These are phyloP conservation scores for Pichia sp. DNA, from an alignment of 1,139 yeast genomes.

Conservation along the genomic window DNA sequence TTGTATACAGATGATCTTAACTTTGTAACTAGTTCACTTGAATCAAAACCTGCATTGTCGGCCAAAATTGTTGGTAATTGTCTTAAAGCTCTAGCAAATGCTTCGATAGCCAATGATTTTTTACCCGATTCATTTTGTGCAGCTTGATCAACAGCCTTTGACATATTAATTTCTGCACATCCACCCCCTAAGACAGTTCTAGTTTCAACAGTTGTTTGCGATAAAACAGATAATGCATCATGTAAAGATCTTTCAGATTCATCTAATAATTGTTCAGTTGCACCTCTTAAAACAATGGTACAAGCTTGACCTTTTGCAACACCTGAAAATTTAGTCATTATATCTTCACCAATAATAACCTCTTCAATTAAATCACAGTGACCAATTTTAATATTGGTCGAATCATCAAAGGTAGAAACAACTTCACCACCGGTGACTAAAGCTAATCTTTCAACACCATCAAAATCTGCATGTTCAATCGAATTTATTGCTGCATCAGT, in stretches of 20 bases:
- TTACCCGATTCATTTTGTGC: slow-evolving; percentile 94
- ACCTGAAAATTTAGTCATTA: slow-evolving; percentile 83
- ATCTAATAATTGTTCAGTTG: slow-evolving; percentile 91
- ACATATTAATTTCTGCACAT: slow-evolving; percentile 96
- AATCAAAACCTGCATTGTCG: slow-evolving; percentile 95
- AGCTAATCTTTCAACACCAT: slow-evolving; percentile 94
- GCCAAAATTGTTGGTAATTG: slow-evolving; percentile 94
- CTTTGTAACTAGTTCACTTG: slow-evolving; percentile 86
- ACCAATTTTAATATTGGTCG: slow-evolving; percentile 80
- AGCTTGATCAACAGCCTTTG: slow-evolving; percentile 91
- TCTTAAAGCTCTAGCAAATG: slow-evolving; percentile 89
- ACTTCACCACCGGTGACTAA: slow-evolving; percentile 98
- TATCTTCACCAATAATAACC: slow-evolving; percentile 84
- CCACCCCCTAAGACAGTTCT: slow-evolving; percentile 97
- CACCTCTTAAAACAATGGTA: slow-evolving; percentile 92
- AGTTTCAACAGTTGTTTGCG: slow-evolving; percentile 94
- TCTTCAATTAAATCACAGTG: slow-evolving; percentile 88
- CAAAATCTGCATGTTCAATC: slow-evolving; percentile 97
- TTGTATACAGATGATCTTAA: slow-evolving; percentile 88
- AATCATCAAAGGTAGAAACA: slow-evolving; percentile 90
- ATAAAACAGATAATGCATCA: slow-evolving; percentile 90
- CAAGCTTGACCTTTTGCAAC: slow-evolving; percentile 96
- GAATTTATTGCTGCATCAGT: slow-evolving; percentile 84
- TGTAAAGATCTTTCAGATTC: slow-evolving; percentile 97
- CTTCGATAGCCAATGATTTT: slow-evolving; percentile 88